phyloP scores from a whole-genome alignment of 2,329 filamentous ascomycete species.

The Mycosphaerelloides madeirae region DNA sequence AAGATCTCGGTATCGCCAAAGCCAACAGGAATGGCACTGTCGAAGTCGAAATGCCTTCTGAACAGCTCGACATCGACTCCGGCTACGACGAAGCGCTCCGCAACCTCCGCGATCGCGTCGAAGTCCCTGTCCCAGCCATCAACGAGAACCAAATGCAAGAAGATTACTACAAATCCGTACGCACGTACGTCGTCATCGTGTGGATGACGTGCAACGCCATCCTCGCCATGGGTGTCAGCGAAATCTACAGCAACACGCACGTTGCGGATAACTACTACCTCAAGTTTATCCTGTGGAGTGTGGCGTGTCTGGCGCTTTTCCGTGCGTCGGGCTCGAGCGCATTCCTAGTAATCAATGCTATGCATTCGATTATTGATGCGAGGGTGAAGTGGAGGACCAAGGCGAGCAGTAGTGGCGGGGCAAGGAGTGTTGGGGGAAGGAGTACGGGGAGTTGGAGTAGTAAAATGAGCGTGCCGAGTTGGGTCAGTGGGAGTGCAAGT shows the following conservation, averaged over 20 bases:
- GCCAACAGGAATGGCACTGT: constrained; percentile 65
- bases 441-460: constrained; percentile 32
- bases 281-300: constrained; percentile 86
- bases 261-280: constrained; percentile 86
- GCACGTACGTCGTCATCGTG: constrained; percentile 93
- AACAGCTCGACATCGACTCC: constrained; percentile 96
- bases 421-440: constrained; percentile 23
- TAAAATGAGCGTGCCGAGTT: constrained; percentile 35
- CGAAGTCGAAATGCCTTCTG: constrained; percentile 93
- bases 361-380: constrained; percentile 84
- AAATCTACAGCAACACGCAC: constrained; percentile 69
- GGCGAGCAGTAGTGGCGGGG: constrained; percentile 7
- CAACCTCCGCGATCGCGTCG: constrained; percentile 88
- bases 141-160: constrained; percentile 85
- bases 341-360: constrained; percentile 75
- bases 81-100: constrained; percentile 96
- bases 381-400: constrained; percentile 56
- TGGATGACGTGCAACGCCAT: constrained; percentile 94
- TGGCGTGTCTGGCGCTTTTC: constrained; percentile 82
- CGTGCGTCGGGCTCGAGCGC: constrained; percentile 75
- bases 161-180: constrained; percentile 95
- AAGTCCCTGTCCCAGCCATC: constrained; percentile 60
- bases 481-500: constrained; percentile 33
- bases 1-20: constrained; percentile 82
- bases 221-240: constrained; percentile 86